A percentile compares a stretch with the other conserved stretches of the same genome.
Evolutionary conservation across 2,329 filamentous ascomycete genomes (phyloP).

Genomic region (Pseudogymnoascus sp.): DNA sequence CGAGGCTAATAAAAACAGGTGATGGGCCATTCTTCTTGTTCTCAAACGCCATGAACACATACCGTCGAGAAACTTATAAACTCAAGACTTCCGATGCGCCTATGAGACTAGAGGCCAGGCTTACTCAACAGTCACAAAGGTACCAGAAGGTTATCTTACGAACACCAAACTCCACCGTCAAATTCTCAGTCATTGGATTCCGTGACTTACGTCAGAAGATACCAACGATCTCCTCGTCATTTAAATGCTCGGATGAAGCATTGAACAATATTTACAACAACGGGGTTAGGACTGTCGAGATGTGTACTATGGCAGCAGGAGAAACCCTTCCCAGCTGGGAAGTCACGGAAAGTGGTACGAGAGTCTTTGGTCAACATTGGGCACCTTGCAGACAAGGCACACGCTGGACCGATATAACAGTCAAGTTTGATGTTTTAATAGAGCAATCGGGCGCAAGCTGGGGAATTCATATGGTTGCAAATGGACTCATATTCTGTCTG

Average conservation of each 20-base stretch:
- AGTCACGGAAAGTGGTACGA: conserved; percentile 16
- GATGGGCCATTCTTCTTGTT: conserved; percentile 21
- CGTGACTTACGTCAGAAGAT: conserved; percentile 11
- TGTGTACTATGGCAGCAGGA: conserved; percentile 18
- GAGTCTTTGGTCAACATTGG: conserved; percentile 19
- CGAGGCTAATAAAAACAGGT: conserved; percentile 11
- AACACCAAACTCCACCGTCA: conserved; percentile 16
- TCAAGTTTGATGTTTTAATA: conserved; percentile 16
- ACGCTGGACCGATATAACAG: conserved; percentile 14
- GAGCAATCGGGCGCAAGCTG: conserved; percentile 18
- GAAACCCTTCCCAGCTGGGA: conserved; percentile 19
- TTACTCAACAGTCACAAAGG: conserved; percentile 18
- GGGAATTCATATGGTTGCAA: conserved; percentile 20
- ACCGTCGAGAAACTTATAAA: conserved; percentile 14
- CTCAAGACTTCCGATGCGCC: conserved; percentile 12
- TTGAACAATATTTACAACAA: conserved; percentile 20
- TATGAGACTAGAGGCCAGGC: conserved; percentile 11
- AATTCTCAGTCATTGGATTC: conserved; percentile 17
- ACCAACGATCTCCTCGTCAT: conserved; percentile 11
- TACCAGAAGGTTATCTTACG: conserved; percentile 19
- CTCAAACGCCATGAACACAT: conserved; percentile 22
- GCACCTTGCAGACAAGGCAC: conserved; percentile 19
- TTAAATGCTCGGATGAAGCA: conserved; percentile 16
- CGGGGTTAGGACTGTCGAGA: conserved; percentile 17
- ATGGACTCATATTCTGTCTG: conserved; percentile 18